Percentiles rank a stretch among this genome's conserved stretches.
Conservation (phyloP, 805 yeast genomes). For the Zygosaccharomyces pseudorouxii region DNA sequence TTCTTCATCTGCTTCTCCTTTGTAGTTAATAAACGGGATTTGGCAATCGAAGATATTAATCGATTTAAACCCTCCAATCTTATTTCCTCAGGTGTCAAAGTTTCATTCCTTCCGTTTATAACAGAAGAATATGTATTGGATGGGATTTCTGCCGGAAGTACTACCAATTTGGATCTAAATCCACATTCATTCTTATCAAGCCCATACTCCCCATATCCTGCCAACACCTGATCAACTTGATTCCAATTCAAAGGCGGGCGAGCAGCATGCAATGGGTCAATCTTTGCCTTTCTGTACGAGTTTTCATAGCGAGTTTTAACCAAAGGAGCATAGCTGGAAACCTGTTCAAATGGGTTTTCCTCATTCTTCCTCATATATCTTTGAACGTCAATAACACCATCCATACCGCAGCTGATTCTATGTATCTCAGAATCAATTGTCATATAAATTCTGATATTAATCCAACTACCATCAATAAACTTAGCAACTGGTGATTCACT, state of each 20-base stretch:
- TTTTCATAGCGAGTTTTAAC: constrained; percentile 78
- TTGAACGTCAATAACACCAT: constrained; percentile 73
- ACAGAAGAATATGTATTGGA: constrained; percentile 40
- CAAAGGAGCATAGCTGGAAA: constrained; percentile 45
- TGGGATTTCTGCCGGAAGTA: constrained; percentile 73
- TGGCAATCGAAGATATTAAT: constrained; percentile 57
- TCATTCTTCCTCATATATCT: constrained; percentile 49
- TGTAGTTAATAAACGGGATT: constrained; percentile 46
- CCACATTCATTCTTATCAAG: constrained; percentile 47
- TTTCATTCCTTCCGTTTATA: constrained; percentile 50
- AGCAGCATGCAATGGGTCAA: constrained; percentile 51
- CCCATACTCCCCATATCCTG: constrained; percentile 79
- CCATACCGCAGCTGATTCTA: constrained; percentile 67
- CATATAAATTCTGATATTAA: constrained; percentile 66
- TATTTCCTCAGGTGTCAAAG: constrained; percentile 76
- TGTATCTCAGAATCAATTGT: constrained; percentile 81
- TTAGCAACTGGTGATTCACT: constrained; percentile 54
- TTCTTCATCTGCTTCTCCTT: constrained; percentile 37
- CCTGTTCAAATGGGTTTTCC: constrained; percentile 30
- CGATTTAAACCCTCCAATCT: constrained; percentile 84
- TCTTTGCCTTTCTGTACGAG: constrained; percentile 52
- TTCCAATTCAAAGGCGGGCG: constrained; percentile 77
- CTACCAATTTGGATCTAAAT: constrained; percentile 75
- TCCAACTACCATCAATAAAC: constrained; percentile 44
- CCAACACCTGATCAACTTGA: constrained; percentile 81